phyloP scores from a whole-genome alignment of 192 early-diverging fungal genomes.

The Coemansia aciculifera region DNA sequence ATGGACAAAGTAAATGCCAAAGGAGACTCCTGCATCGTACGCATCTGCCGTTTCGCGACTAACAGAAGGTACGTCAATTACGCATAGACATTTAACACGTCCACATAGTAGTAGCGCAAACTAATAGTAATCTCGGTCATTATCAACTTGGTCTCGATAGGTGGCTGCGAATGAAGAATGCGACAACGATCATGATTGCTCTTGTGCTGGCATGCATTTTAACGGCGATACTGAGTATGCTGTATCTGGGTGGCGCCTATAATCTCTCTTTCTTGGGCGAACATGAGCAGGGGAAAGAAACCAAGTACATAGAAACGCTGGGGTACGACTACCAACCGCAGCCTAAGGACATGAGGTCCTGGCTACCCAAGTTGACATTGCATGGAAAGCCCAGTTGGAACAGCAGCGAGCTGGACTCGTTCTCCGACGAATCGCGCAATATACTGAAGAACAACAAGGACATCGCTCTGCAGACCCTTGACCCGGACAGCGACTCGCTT shows the following conservation, averaged over 20 bases:
- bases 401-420: neutral
- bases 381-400: neutral
- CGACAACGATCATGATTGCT: neutral
- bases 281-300: neutral
- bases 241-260: neutral
- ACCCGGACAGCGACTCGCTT: conserved; percentile 38
- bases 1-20: conserved; percentile 15
- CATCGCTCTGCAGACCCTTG: conserved; percentile 19
- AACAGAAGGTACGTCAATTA: conserved; percentile 19
- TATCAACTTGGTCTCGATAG: conserved; percentile 1
- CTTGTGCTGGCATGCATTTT: conserved; percentile 7
- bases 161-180: conserved; percentile 11
- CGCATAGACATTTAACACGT: neutral
- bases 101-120: neutral
- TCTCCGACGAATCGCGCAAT: conserved; percentile 27
- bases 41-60: conserved; percentile 6
- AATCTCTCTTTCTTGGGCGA: neutral
- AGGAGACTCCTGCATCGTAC: conserved; percentile 1
- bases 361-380: conserved; percentile 22
- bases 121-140: neutral
- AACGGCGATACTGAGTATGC: neutral
- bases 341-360: conserved; percentile 24
- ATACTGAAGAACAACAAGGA: conserved; percentile 34
- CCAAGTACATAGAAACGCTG: conserved; percentile 31
- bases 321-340: conserved; percentile 30